A percentile compares a stretch with the other conserved stretches of the same genome.
Evolutionary conservation across 2,329 filamentous ascomycete genomes (phyloP).

Genomic region (Colletotrichum sp.): DNA sequence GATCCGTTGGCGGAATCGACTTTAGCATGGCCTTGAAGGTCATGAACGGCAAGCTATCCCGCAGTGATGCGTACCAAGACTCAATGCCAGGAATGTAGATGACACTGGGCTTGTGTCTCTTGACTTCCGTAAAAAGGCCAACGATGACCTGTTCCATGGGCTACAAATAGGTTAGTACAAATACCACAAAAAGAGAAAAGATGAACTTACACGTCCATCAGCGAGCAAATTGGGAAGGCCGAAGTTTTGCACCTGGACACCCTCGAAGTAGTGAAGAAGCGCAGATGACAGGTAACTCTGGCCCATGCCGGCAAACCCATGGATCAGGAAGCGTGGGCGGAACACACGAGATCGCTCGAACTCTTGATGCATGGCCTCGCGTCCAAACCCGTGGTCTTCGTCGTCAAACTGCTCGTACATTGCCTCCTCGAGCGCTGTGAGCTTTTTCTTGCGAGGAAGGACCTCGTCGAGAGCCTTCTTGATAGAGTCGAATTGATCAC

Average conservation of each 20-base stretch:
- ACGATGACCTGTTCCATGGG: constrained; percentile 88
- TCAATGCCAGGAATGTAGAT: constrained; percentile 94
- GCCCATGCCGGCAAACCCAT: constrained; percentile 87
- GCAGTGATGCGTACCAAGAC: constrained; percentile 75
- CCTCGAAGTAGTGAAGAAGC: constrained; percentile 88
- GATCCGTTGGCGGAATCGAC: constrained; percentile 87
- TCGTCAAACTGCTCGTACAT: constrained; percentile 88
- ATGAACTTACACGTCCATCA: constrained; percentile 72
- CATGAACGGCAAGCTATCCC: constrained; percentile 71
- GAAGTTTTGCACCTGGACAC: constrained; percentile 92
- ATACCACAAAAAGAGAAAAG: background rate
- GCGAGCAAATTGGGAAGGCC: constrained; percentile 87
- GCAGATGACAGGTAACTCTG: constrained; percentile 89
- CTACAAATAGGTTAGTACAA: constrained; percentile 33
- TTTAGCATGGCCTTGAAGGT: constrained; percentile 85
- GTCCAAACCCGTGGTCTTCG: constrained; percentile 81
- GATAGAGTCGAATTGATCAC: constrained; percentile 73
- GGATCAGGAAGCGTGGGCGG: constrained; percentile 83
- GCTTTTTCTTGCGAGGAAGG: constrained; percentile 83
- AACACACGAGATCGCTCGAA: constrained; percentile 91
- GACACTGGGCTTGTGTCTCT: constrained; percentile 92
- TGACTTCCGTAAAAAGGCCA: constrained; percentile 88
- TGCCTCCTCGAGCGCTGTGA: constrained; percentile 91
- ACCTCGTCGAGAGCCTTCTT: constrained; percentile 73
- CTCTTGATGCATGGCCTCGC: constrained; percentile 76